phyloP scores from a whole-genome alignment of 73 alveolate genomes.

The Effrenium voratum region DNA sequence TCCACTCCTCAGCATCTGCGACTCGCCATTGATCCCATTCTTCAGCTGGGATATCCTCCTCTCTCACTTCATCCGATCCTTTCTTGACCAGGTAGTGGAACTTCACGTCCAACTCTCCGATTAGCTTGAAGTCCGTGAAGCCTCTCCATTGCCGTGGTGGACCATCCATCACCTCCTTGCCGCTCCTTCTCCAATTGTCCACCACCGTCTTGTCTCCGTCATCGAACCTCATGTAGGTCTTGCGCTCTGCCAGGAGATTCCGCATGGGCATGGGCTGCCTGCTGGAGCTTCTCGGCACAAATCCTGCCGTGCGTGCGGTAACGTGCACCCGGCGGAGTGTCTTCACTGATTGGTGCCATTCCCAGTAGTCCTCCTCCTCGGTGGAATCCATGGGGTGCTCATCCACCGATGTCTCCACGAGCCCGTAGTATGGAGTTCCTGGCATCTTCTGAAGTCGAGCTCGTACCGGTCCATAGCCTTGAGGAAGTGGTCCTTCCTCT shows the following conservation, averaged over 20 bases:
- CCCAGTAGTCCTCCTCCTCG: not conserved
- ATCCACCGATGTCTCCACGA: too few species aligned
- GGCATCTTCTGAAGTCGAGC: too few species aligned
- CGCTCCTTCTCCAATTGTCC: constrained; percentile 17
- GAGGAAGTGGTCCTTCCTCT: too few species aligned
- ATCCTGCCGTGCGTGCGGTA: not conserved
- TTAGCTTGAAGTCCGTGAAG: not conserved
- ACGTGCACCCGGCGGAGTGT: not conserved
- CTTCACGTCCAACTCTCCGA: not conserved
- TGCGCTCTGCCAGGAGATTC: not conserved
- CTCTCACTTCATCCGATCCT: constrained; percentile 4
- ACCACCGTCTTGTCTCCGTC: not conserved
- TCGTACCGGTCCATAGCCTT: too few species aligned
- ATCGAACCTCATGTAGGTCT: not conserved
- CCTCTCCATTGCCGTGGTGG: constrained; percentile 6
- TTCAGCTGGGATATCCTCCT: not conserved
- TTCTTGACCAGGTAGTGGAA: not conserved
- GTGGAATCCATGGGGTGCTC: too few species aligned
- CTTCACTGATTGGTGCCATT: not conserved
- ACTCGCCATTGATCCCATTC: not conserved
- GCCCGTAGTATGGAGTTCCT: too few species aligned
- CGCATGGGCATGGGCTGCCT: not conserved
- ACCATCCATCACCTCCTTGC: not conserved
- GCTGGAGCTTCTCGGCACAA: not conserved
- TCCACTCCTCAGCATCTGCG: not conserved